phyloP scores from a whole-genome alignment of 345 rosid genomes.

The Brassica incana region DNA sequence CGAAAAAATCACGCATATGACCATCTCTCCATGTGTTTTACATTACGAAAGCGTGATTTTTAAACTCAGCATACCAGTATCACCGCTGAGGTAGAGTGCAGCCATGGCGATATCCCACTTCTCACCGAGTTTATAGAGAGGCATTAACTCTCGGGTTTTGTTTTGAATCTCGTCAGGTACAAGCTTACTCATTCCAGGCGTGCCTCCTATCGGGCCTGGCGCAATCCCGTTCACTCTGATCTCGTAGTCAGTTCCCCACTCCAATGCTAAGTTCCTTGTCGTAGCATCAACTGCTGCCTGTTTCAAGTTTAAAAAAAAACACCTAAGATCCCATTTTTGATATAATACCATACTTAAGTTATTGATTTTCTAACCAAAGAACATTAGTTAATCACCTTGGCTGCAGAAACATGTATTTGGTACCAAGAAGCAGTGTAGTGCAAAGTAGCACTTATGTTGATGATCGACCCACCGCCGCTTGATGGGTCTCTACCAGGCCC shows the following conservation, averaged over 20 bases:
- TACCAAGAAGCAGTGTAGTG: conserved; percentile 83
- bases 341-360: neutral
- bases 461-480: conserved; percentile 47
- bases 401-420: conserved; percentile 84
- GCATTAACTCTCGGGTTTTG: conserved; percentile 46
- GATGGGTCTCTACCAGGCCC: conserved; percentile 55
- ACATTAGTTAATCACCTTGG: conserved; percentile 52
- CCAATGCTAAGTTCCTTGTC: conserved; percentile 75
- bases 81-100: conserved; percentile 65
- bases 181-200: conserved; percentile 82
- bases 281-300: conserved; percentile 83
- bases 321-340: neutral
- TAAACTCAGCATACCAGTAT: conserved; percentile 52
- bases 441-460: conserved; percentile 79
- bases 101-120: conserved; percentile 94
- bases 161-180: conserved; percentile 61
- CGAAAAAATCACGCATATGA: neutral
- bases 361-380: neutral
- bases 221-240: conserved; percentile 67
- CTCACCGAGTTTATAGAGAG: conserved; percentile 66
- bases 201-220: conserved; percentile 76
- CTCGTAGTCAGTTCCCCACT: conserved; percentile 75
- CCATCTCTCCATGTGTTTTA: neutral
- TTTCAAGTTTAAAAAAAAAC: conserved; percentile 17
- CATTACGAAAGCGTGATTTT: neutral